Base-by-base conservation (phyloP, 108 stramenopile species). In the Parietichytrium sp. region DNA sequence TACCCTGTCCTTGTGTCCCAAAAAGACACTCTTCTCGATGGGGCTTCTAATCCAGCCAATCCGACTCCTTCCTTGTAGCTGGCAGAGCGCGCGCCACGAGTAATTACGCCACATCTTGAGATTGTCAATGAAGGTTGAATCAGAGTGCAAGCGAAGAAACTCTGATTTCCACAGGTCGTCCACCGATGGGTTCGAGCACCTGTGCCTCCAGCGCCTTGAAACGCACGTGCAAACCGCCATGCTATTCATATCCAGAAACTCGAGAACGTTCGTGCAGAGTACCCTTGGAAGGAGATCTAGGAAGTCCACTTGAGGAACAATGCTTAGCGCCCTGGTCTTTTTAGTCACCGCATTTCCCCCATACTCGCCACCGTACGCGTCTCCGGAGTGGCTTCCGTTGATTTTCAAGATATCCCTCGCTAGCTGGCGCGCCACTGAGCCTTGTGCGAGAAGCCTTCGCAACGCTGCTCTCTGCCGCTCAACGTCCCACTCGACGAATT, bases 1-100 rank as follows among this genome's bases (percentile, higher is more conserved):
- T 25, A 72, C 61, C 23, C 61, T 33, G 20, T 72, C 61, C 61
- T 72, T 72, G 61, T 72, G 61, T 33, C 61, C 61, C 38, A 6
- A 18, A 25, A 18, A 72, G 15, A 45, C 61, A 10, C 61, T 33
- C 20, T 72, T 72, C 38, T 45, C 10, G 13, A 72, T 42, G 8
- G 10, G 10, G 12, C 61, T 20, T 1, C 10, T 10, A 3, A 16
- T 16, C 61, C 61, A 72, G 16, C 61, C 61, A 42, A 36, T n/a
- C 61, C 25, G 36, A 42, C 61, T 72, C 33, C 45, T 33, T 42
- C 45, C 61, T 20, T 72, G 61, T 1, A 72, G 33, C 16, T 45
- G 61, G 42, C 61, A 72, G 2, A 72, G 42, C 6, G 38, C 61
- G 42, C 61, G 61, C 61, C 61, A 72, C 0, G 61, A 45, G 23